Evolutionary conservation across 495 filamentous ascomycete species (phyloP).

Genomic region (Halenospora varia): DNA sequence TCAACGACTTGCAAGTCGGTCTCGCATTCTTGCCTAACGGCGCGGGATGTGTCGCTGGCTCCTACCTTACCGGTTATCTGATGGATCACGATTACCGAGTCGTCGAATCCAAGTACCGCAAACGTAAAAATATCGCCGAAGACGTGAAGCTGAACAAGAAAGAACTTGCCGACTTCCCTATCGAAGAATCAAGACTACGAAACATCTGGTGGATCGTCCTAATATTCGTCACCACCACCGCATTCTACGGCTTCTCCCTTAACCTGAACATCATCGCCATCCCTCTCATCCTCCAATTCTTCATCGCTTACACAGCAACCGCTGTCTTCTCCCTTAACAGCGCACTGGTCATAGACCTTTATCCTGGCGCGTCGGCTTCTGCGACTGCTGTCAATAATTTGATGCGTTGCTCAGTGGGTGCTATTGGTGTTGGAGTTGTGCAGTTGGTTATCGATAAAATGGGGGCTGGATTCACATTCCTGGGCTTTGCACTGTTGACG

Average conservation of each 20-base stretch:
- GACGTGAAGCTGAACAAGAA: conserved; percentile 9
- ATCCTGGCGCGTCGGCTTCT: conserved; percentile 42
- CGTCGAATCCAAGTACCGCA: conserved; percentile 24
- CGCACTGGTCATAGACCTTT: conserved; percentile 33
- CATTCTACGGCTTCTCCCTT: conserved; percentile 15
- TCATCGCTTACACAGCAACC: conserved; percentile 36
- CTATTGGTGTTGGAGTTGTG: conserved; percentile 56
- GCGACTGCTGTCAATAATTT: conserved; percentile 64
- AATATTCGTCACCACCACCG: conserved; percentile 29
- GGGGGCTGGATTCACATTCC: conserved; percentile 61
- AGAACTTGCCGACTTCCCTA: conserved; percentile 18
- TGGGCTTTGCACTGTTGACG: conserved; percentile 42
- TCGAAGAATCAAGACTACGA: conserved; percentile 39
- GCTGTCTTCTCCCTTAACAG: conserved; percentile 14
- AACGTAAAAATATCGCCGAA: not conserved
- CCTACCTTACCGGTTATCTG: conserved; percentile 57
- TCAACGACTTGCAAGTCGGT: conserved; percentile 60
- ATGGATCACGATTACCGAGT: conserved; percentile 48
- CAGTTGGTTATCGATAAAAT: conserved; percentile 51
- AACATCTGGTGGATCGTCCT: conserved; percentile 28
- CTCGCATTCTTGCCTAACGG: conserved; percentile 58
- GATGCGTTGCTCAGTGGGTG: conserved; percentile 57
- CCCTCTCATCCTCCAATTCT: conserved; percentile 17
- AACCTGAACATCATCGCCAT: conserved; percentile 3
- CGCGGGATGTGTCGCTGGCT: conserved; percentile 61